A percentile compares a stretch with the other conserved stretches of the same genome.
These are phyloP conservation scores for Aphanomyces invadans DNA, from an alignment of 352 stramenopile species.

Conservation along the genomic window DNA sequence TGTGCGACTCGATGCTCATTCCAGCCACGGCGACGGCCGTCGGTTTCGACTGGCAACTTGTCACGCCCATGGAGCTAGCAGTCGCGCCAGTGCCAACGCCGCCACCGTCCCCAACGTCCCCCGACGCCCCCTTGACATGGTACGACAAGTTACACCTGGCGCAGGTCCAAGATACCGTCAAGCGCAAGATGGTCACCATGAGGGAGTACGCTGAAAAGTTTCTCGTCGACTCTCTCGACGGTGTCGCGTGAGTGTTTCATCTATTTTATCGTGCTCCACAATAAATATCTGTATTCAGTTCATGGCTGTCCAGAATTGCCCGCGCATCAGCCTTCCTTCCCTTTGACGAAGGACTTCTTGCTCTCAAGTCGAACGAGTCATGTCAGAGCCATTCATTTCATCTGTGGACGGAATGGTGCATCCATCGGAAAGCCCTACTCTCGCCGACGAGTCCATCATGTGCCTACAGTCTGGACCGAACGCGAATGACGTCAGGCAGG, in stretches of 20 bases:
- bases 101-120: neutral
- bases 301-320: too few relatives aligned
- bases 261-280: too few relatives aligned
- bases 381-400: too few relatives aligned
- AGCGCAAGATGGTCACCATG: slow-evolving; percentile 23
- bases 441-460: too few relatives aligned
- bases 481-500: too few relatives aligned
- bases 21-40: slow-evolving; percentile 30
- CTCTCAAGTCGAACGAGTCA: too few relatives aligned
- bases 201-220: slow-evolving; percentile 23
- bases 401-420: too few relatives aligned
- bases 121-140: neutral
- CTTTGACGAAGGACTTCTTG: too few relatives aligned
- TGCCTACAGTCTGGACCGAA: too few relatives aligned
- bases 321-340: too few relatives aligned
- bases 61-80: slow-evolving; percentile 34
- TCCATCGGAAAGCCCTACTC: too few relatives aligned
- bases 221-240: neutral
- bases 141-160: neutral
- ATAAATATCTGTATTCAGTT: neutral
- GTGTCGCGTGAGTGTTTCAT: neutral
- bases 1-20: slow-evolving; percentile 52
- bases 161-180: slow-evolving; percentile 19
- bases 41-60: slow-evolving; percentile 71
- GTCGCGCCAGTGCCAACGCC: neutral